Evolutionary conservation across 1,139 yeast species (phyloP), one percentile per base, ranked within the genome.

Genomic region (Kodamaea plutei): DNA sequence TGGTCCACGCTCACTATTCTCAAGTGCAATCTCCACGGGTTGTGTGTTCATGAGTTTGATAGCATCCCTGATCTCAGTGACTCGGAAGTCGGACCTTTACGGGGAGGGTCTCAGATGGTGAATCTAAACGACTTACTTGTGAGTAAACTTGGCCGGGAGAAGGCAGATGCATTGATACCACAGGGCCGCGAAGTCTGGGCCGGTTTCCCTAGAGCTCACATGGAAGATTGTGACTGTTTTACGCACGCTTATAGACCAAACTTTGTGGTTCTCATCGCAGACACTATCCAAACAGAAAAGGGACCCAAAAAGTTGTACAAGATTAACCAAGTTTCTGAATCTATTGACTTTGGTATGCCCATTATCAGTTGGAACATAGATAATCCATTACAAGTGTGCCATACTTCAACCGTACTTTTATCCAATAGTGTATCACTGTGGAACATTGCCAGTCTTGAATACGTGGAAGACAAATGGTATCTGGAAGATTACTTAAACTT

Each of bases 1-100:
- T 65, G 70, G 69, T 50, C 61, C 13, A 47, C 54, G 24, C 45
- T 67, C 18, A 61, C 61, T 35, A 45, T 65, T 2, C 45, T 65
- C 24, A 57, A 54, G 38, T 54, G 59, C 33, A 40, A 43, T 13
- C 36, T 48, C 22, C 38, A 24, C 6, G 64, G 59, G 4, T 29
- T 42, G 6, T 64, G 69, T 38, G 40, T 49, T 4, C 49, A 50
- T 31, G 40, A 43, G 6, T 63, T 54, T 41, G 42, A 56, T 22
- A 34, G 45, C 26, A 44, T 52, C 19, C 36, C 45, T 2, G 37
- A 39, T 6, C 33, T 35, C 5, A 40, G 49, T 8, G 35, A 35
- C 19, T 25, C 25, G 2, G 27, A 20, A 2, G 47, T 51, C 8
- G 58, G 58, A 2, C 49, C 49, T 5, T 40, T 54, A 4, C 35